These are phyloP conservation scores for Neurospora intermedia DNA, from an alignment of 495 filamentous ascomycete species.

Conservation along the genomic window DNA sequence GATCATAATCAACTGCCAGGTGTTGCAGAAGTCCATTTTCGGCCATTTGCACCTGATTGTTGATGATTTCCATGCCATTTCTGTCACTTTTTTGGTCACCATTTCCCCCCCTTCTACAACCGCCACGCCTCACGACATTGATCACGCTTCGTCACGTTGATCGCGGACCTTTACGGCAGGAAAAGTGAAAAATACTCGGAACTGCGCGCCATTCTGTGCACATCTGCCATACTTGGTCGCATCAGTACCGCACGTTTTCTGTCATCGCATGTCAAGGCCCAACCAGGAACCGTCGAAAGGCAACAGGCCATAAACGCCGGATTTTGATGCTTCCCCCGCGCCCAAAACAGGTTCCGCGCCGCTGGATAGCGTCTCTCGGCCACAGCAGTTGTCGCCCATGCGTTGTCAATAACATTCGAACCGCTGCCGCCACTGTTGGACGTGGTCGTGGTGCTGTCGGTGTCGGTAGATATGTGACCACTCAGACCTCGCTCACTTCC, in stretches of 20 bases:
- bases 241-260: neutral
- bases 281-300: neutral
- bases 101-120: neutral
- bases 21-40: neutral
- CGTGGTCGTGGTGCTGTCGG: slow-evolving; percentile 1
- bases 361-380: slow-evolving; percentile 18
- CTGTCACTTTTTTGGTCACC: neutral
- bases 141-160: neutral
- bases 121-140: neutral
- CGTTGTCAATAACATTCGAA: neutral
- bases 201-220: neutral
- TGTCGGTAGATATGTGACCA: neutral
- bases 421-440: slow-evolving; percentile 17
- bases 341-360: slow-evolving; percentile 12
- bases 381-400: neutral
- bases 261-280: neutral
- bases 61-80: neutral
- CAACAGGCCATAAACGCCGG: slow-evolving; percentile 5
- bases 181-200: neutral
- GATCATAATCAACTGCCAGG: neutral
- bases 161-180: neutral
- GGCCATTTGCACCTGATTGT: neutral
- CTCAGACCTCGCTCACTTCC: slow-evolving; percentile 1
- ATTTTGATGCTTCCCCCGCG: slow-evolving; percentile 22
- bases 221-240: neutral